A percentile compares a stretch with the other conserved stretches of the same genome.
Evolutionary conservation across 257 asterid species (phyloP).

Genomic region (Plantago ovata): DNA sequence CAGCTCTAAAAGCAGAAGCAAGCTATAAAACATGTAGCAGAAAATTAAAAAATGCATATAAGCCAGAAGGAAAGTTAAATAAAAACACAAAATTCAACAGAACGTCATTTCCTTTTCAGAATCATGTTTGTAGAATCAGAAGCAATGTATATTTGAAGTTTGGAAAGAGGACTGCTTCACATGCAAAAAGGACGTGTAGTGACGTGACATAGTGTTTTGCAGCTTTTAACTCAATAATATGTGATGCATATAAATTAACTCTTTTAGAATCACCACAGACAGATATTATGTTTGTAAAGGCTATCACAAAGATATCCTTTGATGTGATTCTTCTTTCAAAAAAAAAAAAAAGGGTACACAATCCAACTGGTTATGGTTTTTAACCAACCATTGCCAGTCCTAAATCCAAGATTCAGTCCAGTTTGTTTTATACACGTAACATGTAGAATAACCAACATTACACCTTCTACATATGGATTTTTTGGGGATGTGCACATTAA

Average conservation of each 20-base stretch:
- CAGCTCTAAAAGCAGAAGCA: slow-evolving; percentile 72
- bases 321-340: no score
- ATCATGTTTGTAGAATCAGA: neutral
- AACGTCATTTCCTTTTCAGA: neutral
- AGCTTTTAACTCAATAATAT: neutral
- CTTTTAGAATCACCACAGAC: neutral
- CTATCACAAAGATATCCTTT: no score
- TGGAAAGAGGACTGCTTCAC: neutral
- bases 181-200: neutral
- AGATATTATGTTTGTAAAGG: no score
- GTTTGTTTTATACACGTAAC: no score
- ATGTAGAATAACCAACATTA: no score
- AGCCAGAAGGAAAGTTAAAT: no score
- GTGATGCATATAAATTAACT: neutral
- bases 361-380: no score
- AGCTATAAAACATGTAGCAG: slow-evolving; percentile 49
- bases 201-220: neutral
- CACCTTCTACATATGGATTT: no score
- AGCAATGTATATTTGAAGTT: neutral
- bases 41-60: neutral
- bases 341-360: no score
- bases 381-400: no score
- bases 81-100: neutral
- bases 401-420: no score
- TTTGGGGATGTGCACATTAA: no score